Conservation (phyloP, 768 basidiomycete genomes). For the Kwoniella europaea region DNA sequence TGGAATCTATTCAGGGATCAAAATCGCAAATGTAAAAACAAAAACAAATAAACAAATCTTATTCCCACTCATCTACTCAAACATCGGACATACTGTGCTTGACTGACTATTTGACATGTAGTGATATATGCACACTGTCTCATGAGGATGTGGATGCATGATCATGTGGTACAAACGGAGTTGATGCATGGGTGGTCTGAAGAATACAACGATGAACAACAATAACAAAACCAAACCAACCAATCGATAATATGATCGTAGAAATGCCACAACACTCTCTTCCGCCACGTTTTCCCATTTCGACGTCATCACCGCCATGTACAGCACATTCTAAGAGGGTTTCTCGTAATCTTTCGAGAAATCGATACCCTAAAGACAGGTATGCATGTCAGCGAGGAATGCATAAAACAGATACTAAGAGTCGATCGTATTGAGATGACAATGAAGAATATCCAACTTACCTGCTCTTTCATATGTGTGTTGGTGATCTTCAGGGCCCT, state of each 20-base stretch:
- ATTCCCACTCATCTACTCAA: too few species aligned
- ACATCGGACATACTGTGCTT: too few species aligned
- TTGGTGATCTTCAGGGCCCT: conserved; percentile 38
- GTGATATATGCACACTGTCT: background rate
- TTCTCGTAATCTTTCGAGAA: conserved; percentile 41
- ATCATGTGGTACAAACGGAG: background rate
- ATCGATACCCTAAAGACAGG: conserved; percentile 35
- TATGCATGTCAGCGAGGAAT: conserved; percentile 2
- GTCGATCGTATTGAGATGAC: background rate
- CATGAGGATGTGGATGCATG: background rate
- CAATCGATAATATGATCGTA: background rate
- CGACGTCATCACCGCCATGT: conserved; percentile 7
- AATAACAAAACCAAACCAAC: background rate
- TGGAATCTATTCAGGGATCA: conserved; percentile 10
- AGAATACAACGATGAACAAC: conserved; percentile 9
- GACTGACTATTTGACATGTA: too few species aligned
- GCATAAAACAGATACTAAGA: background rate
- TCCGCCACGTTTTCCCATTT: conserved; percentile 1
- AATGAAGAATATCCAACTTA: conserved; percentile 2
- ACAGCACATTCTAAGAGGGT: conserved; percentile 8
- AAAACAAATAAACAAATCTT: conserved; percentile 10
- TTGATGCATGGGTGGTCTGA: background rate
- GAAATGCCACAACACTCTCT: conserved; percentile 2
- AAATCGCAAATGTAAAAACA: conserved; percentile 5
- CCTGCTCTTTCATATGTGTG: conserved; percentile 42